Evolutionary conservation across 1,284 basidiomycete genomes (phyloP).

Genomic region (Marasmius fiardii): DNA sequence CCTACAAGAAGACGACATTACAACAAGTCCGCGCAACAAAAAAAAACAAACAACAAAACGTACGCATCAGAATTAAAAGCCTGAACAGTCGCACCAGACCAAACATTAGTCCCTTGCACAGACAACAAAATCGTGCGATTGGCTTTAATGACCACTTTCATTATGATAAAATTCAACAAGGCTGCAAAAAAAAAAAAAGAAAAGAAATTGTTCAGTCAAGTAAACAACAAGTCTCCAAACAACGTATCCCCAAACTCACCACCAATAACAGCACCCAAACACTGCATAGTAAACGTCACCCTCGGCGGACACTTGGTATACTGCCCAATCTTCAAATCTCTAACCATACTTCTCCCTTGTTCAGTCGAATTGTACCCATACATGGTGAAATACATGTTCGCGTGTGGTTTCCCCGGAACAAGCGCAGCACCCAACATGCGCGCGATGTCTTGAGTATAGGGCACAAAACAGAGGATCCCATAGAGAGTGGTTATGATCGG

Average conservation of each 20-base stretch:
- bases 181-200: conserved; percentile 16
- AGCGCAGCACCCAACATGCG: conserved; percentile 37
- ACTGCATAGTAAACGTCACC: conserved; percentile 38
- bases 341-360: conserved; percentile 26
- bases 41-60: not conserved
- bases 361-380: conserved; percentile 23
- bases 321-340: conserved; percentile 33
- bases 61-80: conserved; percentile 37
- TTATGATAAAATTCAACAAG: conserved; percentile 44
- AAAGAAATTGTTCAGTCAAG: not conserved
- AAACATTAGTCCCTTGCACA: conserved; percentile 54
- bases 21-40: not conserved
- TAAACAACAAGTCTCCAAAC: conserved; percentile 25
- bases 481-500: conserved; percentile 53
- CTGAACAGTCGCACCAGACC: conserved; percentile 53
- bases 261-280: conserved; percentile 26
- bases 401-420: conserved; percentile 35
- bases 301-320: conserved; percentile 51
- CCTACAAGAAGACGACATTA: not conserved
- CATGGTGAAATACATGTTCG: conserved; percentile 18
- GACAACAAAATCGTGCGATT: conserved; percentile 50
- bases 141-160: conserved; percentile 50
- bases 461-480: conserved; percentile 40
- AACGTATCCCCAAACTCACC: conserved; percentile 32
- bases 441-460: conserved; percentile 28